A percentile compares a stretch with the other conserved stretches of the same genome.
Conservation (phyloP, 2,329 filamentous ascomycete species). For the Xylariaceae sp. region DNA sequence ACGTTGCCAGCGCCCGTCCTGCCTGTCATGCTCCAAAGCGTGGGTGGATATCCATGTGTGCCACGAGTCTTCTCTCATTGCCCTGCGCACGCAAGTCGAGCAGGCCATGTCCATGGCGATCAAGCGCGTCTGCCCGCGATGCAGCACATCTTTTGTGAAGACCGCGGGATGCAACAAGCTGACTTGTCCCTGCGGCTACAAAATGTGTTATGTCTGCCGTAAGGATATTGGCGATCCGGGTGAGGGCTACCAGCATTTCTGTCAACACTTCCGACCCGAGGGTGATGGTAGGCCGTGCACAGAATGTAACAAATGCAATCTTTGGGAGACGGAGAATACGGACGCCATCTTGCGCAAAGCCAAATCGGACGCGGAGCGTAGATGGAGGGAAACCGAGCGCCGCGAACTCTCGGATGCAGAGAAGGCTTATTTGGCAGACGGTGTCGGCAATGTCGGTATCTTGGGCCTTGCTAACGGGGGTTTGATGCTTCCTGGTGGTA, state of each 20-base stretch:
- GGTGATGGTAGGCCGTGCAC: conserved; percentile 66
- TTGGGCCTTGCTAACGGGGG: neutral
- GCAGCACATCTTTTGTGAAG: conserved; percentile 89
- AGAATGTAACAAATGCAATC: conserved; percentile 75
- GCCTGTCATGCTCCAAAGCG: conserved; percentile 71
- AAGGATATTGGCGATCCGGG: conserved; percentile 56
- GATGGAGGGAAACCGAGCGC: conserved; percentile 63
- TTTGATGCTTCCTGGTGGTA: conserved; percentile 19
- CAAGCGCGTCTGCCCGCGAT: conserved; percentile 90
- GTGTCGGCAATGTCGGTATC: conserved; percentile 30
- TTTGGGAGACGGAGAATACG: conserved; percentile 70
- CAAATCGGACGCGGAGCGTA: conserved; percentile 63
- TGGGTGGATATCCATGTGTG: conserved; percentile 90
- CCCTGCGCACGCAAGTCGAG: conserved; percentile 83
- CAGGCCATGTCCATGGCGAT: conserved; percentile 89
- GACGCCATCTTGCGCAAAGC: conserved; percentile 63
- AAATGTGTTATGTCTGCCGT: conserved; percentile 97
- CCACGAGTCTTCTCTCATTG: conserved; percentile 74
- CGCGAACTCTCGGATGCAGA: conserved; percentile 50
- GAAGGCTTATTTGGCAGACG: conserved; percentile 52
- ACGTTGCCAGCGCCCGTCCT: conserved; percentile 64
- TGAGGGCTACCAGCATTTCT: conserved; percentile 90
- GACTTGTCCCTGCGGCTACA: conserved; percentile 90
- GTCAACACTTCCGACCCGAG: conserved; percentile 84
- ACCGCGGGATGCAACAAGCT: conserved; percentile 94